phyloP scores from a whole-genome alignment of 768 basidiomycete species.

The Coprinopsis marcescibilis region DNA sequence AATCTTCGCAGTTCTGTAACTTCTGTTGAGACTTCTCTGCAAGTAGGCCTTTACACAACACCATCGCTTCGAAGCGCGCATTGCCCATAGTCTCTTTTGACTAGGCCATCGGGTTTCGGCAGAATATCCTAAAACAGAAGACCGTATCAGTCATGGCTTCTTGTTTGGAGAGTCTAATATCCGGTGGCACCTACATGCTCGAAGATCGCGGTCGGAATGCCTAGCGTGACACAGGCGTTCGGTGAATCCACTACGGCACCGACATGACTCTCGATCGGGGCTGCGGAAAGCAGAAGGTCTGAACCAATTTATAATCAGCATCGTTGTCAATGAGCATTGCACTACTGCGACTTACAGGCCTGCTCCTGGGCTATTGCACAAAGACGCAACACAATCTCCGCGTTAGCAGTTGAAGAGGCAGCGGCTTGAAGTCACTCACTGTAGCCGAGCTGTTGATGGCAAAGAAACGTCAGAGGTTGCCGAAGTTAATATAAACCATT shows the following conservation, averaged over 20 bases:
- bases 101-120: conserved; percentile 57
- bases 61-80: conserved; percentile 65
- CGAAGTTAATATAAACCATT: not conserved
- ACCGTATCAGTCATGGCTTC: not conserved
- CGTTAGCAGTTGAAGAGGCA: too few species aligned
- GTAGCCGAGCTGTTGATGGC: conserved; percentile 71
- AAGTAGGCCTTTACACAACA: too few species aligned
- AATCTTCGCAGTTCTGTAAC: too few species aligned
- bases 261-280: conserved; percentile 64
- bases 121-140: conserved; percentile 49
- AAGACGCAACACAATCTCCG: too few species aligned
- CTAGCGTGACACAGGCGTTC: conserved; percentile 73
- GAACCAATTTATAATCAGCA: not conserved
- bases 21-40: too few species aligned
- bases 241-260: conserved; percentile 73
- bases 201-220: conserved; percentile 73
- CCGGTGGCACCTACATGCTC: conserved; percentile 43
- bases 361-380: conserved; percentile 59
- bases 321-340: not conserved
- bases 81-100: conserved; percentile 54
- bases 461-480: conserved; percentile 3
- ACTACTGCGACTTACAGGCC: conserved; percentile 43
- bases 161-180: not conserved
- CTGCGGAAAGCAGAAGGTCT: conserved; percentile 66
- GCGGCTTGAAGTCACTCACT: conserved; percentile 39